These are phyloP conservation scores for Cladobotryum protrusum DNA, from an alignment of 2,329 filamentous ascomycete genomes.

Conservation along the genomic window DNA sequence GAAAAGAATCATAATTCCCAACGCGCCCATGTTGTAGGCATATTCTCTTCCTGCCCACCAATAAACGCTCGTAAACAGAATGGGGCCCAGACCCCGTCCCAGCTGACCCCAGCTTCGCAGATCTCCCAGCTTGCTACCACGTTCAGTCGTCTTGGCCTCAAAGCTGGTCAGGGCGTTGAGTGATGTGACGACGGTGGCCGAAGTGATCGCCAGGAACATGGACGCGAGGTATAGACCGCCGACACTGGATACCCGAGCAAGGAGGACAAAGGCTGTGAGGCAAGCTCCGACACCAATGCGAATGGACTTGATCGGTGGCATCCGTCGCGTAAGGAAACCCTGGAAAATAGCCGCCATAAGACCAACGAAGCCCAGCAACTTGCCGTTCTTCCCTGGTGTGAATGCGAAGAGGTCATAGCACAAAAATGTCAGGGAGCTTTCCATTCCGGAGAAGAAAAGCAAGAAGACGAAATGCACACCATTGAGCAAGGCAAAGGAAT, in stretches of 20 bases:
- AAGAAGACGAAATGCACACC: conserved; percentile 83
- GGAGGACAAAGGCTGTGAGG: conserved; percentile 71
- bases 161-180: conserved; percentile 89
- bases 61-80: conserved; percentile 91
- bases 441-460: conserved; percentile 96
- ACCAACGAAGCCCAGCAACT: conserved; percentile 83
- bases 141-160: conserved; percentile 71
- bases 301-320: conserved; percentile 75
- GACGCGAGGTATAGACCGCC: conserved; percentile 73
- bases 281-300: conserved; percentile 73
- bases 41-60: conserved; percentile 94
- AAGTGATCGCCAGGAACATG: conserved; percentile 79
- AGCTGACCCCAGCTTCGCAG: conserved; percentile 79
- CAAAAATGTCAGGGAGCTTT: conserved; percentile 96
- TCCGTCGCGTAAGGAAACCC: conserved; percentile 79
- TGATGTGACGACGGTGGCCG: conserved; percentile 89
- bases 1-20: conserved; percentile 71
- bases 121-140: conserved; percentile 80
- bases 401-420: conserved; percentile 91
- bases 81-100: conserved; percentile 76
- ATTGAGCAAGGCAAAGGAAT: conserved; percentile 78
- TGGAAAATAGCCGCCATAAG: conserved; percentile 89
- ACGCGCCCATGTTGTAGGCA: conserved; percentile 75
- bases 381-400: conserved; percentile 71
- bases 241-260: conserved; percentile 63